These are phyloP conservation scores for Mycena sanguinolenta DNA, from an alignment of 768 basidiomycete genomes.

Conservation along the genomic window DNA sequence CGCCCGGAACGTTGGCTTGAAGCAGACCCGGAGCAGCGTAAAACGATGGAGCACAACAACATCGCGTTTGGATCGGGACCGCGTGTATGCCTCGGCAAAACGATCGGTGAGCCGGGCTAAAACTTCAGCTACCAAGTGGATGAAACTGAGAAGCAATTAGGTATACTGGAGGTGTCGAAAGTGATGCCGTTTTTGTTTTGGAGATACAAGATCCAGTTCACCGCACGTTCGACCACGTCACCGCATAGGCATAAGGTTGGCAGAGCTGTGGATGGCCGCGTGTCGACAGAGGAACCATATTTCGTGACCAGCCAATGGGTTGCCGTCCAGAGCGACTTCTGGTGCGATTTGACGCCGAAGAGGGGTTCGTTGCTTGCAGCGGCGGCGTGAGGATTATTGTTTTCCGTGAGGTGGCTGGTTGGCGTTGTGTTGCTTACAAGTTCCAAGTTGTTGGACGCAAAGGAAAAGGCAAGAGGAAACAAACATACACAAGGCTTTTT, in stretches of 20 bases:
- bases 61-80: slow-evolving; percentile 27
- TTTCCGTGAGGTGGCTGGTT: too few species aligned
- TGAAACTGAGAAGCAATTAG: background rate
- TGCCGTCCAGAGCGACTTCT: slow-evolving; percentile 29
- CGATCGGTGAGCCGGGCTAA: slow-evolving; percentile 7
- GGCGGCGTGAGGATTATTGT: too few species aligned
- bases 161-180: slow-evolving; percentile 26
- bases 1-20: slow-evolving; percentile 29
- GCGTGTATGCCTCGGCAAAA: slow-evolving; percentile 21
- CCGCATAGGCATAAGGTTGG: slow-evolving; percentile 12
- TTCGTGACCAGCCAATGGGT: slow-evolving; percentile 27
- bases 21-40: slow-evolving; percentile 13
- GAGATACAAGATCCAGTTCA: slow-evolving; percentile 21
- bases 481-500: too few species aligned
- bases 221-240: slow-evolving; percentile 17
- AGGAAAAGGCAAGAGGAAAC: too few species aligned
- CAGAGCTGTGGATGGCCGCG: slow-evolving; percentile 18
- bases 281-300: slow-evolving; percentile 10
- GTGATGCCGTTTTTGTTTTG: slow-evolving; percentile 19
- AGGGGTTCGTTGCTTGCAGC: too few species aligned
- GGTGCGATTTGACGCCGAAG: slow-evolving; percentile 31
- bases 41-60: slow-evolving; percentile 24
- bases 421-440: too few species aligned
- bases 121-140: background rate
- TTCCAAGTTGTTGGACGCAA: too few species aligned